phyloP scores from a whole-genome alignment of 495 filamentous ascomycete genomes.

The Xylaria longipes region DNA sequence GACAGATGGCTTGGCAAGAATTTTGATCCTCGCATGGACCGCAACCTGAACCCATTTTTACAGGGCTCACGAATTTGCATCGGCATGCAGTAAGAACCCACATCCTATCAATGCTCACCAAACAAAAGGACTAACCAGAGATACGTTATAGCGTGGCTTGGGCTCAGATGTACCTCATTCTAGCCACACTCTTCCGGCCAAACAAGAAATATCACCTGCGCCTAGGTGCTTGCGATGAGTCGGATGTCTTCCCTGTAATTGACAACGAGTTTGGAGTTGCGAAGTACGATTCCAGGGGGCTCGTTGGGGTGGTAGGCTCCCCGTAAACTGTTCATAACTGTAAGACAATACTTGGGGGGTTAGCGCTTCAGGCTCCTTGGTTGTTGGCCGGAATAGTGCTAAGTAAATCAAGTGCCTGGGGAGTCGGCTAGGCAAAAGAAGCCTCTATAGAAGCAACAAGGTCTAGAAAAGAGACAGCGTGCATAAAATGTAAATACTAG shows the following conservation, averaged over 20 bases:
- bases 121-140: not conserved
- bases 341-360: too few relatives aligned
- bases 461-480: not conserved
- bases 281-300: slow-evolving; percentile 9
- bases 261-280: slow-evolving; percentile 9
- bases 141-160: not conserved
- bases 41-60: slow-evolving; percentile 32
- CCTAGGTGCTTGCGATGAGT: not conserved
- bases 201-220: slow-evolving; percentile 5
- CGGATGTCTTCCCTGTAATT: slow-evolving; percentile 4
- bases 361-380: too few relatives aligned
- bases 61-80: slow-evolving; percentile 33
- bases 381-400: too few relatives aligned
- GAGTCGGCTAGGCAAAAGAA: not conserved
- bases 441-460: not conserved
- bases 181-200: not conserved
- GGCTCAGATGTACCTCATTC: slow-evolving; percentile 7
- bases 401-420: not conserved
- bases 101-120: not conserved
- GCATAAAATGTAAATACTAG: not conserved
- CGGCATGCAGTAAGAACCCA: slow-evolving; percentile 30
- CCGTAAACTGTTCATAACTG: not conserved
- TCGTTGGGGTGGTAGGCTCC: not conserved
- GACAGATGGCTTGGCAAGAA: slow-evolving; percentile 51
- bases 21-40: slow-evolving; percentile 30